Conservation (phyloP, 1,284 basidiomycete genomes). For the Marasmius fiardii region DNA sequence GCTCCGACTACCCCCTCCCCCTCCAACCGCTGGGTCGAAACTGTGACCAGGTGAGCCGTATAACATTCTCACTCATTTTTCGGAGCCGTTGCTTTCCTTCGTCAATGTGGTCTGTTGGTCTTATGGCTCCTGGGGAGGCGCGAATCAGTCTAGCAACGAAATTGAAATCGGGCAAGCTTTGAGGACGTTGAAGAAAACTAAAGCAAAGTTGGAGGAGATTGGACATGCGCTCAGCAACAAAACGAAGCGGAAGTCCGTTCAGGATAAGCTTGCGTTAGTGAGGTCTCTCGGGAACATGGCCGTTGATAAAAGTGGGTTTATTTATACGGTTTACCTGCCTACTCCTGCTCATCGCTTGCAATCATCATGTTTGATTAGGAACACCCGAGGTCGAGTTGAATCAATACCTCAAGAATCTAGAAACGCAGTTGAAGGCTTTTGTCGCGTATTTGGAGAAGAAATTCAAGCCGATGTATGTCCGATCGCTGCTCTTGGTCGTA, state of each 20-base stretch:
- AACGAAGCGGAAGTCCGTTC: too few relatives aligned
- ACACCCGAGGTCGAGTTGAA: neutral
- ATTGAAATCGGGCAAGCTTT: neutral
- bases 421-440: too few relatives aligned
- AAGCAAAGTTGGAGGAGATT: neutral
- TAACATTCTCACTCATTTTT: neutral
- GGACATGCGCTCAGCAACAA: neutral
- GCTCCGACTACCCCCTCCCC: too few relatives aligned
- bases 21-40: too few relatives aligned
- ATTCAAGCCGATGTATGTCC: too few relatives aligned
- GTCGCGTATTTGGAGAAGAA: too few relatives aligned
- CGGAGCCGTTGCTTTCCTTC: neutral
- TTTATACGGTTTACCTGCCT: neutral
- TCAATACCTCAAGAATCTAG: neutral
- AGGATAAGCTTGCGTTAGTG: neutral
- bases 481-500: neutral
- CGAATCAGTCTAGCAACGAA: neutral
- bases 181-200: neutral
- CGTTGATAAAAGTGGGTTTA: neutral
- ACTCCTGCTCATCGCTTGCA: neutral
- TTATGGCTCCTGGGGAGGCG: neutral
- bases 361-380: neutral
- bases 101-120: neutral
- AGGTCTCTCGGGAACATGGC: neutral
- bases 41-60: neutral